A percentile compares a stretch with the other conserved stretches of the same genome.
Conservation (phyloP, 2,329 filamentous ascomycete species). For the Elsinoe fawcettii region DNA sequence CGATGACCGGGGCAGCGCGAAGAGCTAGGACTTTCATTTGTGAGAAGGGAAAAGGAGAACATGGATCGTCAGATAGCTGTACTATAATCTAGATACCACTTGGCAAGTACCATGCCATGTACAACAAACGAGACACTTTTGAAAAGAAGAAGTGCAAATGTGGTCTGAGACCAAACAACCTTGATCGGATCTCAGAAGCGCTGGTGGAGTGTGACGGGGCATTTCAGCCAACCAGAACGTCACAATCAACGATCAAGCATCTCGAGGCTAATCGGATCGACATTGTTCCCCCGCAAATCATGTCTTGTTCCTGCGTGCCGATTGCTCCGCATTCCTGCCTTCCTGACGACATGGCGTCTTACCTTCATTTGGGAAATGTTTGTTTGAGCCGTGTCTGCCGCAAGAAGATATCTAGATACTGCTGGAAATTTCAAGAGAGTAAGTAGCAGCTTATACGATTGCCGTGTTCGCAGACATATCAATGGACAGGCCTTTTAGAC, state of each 20-base stretch:
- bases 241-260: background rate
- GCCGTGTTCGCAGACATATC: too few species aligned
- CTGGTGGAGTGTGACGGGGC: background rate
- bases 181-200: background rate
- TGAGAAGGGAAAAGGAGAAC: background rate
- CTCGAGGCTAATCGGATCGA: background rate
- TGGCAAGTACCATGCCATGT: too few species aligned
- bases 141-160: background rate
- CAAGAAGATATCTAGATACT: background rate
- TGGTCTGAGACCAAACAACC: background rate
- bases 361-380: background rate
- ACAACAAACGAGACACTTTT: background rate
- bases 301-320: background rate
- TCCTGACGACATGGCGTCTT: conserved; percentile 1
- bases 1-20: background rate
- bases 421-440: background rate
- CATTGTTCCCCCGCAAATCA: background rate
- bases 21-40: background rate
- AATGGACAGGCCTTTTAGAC: background rate
- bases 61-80: background rate
- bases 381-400: background rate
- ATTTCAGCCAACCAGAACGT: background rate
- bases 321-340: background rate
- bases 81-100: background rate
- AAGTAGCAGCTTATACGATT: too few species aligned